These are phyloP conservation scores for Suillus lakei DNA, from an alignment of 768 basidiomycete species.

Conservation along the genomic window DNA sequence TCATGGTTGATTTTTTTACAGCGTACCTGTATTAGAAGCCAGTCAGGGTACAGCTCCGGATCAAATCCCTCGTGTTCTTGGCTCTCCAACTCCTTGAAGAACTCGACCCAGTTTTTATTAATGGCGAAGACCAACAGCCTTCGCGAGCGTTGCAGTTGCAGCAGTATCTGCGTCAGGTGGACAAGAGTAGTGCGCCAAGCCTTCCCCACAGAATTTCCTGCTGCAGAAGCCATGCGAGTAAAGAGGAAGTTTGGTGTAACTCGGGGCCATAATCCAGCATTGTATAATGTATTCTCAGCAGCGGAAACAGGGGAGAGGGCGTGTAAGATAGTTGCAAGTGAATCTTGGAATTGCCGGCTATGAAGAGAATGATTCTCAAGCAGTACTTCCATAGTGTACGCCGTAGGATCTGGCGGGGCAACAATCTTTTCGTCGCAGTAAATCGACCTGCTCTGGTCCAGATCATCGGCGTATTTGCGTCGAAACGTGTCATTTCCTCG, in stretches of 20 bases:
- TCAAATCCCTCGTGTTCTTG: constrained; percentile 11
- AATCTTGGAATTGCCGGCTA: background rate
- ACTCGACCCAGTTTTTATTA: constrained; percentile 12
- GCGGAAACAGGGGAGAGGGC: background rate
- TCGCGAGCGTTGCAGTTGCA: constrained; percentile 38
- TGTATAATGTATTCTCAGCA: background rate
- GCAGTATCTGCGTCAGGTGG: constrained; percentile 27
- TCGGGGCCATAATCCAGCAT: constrained; percentile 37
- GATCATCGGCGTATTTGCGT: constrained; percentile 15
- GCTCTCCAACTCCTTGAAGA: constrained; percentile 15
- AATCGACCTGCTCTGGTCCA: constrained; percentile 8
- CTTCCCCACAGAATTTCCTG: constrained; percentile 7
- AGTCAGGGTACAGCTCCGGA: constrained; percentile 3
- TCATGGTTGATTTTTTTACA: background rate
- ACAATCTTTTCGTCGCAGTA: background rate
- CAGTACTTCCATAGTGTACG: background rate
- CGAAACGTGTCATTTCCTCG: constrained; percentile 13
- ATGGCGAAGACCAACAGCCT: constrained; percentile 29
- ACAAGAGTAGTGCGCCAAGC: constrained; percentile 33
- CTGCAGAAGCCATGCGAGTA: constrained; percentile 23
- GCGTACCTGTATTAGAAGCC: constrained; percentile 19
- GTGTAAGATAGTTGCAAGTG: background rate
- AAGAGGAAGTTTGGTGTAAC: constrained; percentile 33
- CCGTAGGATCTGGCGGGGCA: background rate
- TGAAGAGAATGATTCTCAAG: background rate